Percentiles rank a stretch among this genome's conserved stretches.
phyloP scores from a whole-genome alignment of 345 rosid species.

The Brassica rapa region DNA sequence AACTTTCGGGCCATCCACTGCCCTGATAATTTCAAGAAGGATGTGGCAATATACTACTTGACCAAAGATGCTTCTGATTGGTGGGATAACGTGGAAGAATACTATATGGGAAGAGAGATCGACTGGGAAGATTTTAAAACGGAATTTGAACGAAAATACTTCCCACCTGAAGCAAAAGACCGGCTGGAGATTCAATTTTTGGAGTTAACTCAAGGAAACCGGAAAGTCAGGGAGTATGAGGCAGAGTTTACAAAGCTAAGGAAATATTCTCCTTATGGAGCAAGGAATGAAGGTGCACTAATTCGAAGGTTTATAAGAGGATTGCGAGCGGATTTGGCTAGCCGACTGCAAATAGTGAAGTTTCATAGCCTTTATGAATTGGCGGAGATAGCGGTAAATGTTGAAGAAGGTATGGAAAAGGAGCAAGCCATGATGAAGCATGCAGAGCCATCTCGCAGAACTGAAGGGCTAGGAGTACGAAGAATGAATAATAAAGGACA shows the following conservation, averaged over 20 bases:
- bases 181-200: not conserved
- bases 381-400: not conserved
- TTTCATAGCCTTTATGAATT: too few species aligned
- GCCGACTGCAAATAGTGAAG: too few species aligned
- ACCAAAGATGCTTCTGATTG: too few species aligned
- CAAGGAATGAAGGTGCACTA: too few species aligned
- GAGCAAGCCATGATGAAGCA: not conserved
- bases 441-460: not conserved
- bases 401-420: not conserved
- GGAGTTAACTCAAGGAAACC: not conserved
- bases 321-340: too few species aligned
- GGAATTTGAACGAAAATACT: not conserved
- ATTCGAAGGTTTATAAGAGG: too few species aligned
- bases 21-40: not conserved
- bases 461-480: not conserved
- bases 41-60: too few species aligned
- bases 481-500: not conserved
- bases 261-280: too few species aligned
- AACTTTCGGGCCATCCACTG: not conserved
- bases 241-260: too few species aligned
- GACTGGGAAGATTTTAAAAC: not conserved
- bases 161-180: not conserved
- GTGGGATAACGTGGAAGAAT: not conserved
- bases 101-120: not conserved
- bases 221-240: too few species aligned